A percentile compares a stretch with the other conserved stretches of the same genome.
Conservation (phyloP, 768 basidiomycete genomes). For the Xerocomellus intermedius region DNA sequence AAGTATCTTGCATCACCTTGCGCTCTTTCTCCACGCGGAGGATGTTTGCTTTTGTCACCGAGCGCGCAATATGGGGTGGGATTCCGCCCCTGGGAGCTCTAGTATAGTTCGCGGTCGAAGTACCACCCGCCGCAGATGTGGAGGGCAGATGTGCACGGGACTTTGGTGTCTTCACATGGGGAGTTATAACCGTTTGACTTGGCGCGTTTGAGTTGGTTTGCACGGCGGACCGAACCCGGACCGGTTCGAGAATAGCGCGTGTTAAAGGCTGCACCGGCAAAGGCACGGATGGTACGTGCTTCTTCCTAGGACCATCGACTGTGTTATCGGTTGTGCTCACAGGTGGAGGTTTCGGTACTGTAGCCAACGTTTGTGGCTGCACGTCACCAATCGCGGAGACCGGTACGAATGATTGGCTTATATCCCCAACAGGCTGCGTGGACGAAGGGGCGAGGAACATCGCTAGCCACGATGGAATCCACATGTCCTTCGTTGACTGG, state of each 20-base stretch:
- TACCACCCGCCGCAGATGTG: neutral
- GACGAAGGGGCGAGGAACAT: neutral
- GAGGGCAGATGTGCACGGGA: neutral
- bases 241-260: slow-evolving; percentile 1
- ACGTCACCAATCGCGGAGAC: neutral
- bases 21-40: slow-evolving; percentile 26
- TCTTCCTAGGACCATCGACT: neutral
- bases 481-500: neutral
- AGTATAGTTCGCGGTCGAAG: slow-evolving; percentile 2
- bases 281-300: neutral
- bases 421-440: neutral
- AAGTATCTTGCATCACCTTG: slow-evolving; percentile 17
- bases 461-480: slow-evolving; percentile 8
- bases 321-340: neutral
- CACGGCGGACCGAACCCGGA: neutral
- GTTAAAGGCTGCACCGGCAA: neutral
- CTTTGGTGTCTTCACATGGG: slow-evolving; percentile 2
- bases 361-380: neutral
- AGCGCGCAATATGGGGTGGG: slow-evolving; percentile 31
- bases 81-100: slow-evolving; percentile 31
- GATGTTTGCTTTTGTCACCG: slow-evolving; percentile 28
- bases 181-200: neutral
- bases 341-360: neutral
- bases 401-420: neutral
- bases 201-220: neutral